Conservation (phyloP, 345 rosid genomes). For the Turnera subulata region DNA sequence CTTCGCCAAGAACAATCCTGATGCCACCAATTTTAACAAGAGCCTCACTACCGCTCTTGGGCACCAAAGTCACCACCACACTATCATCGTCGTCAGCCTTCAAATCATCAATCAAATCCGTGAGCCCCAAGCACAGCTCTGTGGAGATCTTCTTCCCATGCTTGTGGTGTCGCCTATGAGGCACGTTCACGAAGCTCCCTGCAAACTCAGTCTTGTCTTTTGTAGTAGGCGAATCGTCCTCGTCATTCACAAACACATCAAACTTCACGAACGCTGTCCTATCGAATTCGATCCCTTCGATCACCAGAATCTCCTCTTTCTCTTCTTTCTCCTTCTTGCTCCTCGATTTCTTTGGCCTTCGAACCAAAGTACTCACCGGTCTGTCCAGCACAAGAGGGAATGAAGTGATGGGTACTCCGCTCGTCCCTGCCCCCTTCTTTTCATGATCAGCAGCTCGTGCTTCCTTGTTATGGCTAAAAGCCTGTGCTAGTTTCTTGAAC, state of each 20-base stretch:
- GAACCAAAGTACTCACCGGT: conserved; percentile 25
- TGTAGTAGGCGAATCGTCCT: conserved; percentile 22
- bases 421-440: not conserved
- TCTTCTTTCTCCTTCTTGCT: conserved; percentile 50
- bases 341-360: conserved; percentile 48
- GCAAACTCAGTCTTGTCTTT: conserved; percentile 51
- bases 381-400: conserved; percentile 40
- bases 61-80: conserved; percentile 47
- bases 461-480: not conserved
- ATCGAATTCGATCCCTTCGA: conserved; percentile 41
- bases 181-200: conserved; percentile 50
- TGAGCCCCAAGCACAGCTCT: conserved; percentile 34
- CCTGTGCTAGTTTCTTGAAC: conserved; percentile 14
- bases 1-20: not conserved
- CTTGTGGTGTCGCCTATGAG: conserved; percentile 40
- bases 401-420: not conserved
- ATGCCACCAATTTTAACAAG: not conserved
- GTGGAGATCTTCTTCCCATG: conserved; percentile 36
- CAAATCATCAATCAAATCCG: conserved; percentile 51
- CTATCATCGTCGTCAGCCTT: conserved; percentile 46
- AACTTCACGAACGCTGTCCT: conserved; percentile 31
- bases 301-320: conserved; percentile 46
- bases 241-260: conserved; percentile 48
- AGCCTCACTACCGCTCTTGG: conserved; percentile 24
- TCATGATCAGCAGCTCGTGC: conserved; percentile 32